phyloP scores from a whole-genome alignment of 768 basidiomycete genomes.

The Tubosaeta brunneosetosa region DNA sequence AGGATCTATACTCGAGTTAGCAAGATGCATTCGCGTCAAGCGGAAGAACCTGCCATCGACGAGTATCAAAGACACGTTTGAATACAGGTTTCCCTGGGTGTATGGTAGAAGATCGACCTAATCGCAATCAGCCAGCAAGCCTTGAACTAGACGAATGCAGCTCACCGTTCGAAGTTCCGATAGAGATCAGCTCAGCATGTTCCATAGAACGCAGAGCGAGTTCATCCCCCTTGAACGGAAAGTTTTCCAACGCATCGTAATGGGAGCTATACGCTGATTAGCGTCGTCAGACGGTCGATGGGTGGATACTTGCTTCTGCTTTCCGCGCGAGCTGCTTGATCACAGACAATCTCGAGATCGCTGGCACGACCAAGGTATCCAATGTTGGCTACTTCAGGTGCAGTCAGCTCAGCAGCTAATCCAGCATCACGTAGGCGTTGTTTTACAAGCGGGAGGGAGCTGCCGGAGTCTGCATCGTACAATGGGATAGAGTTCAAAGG shows the following conservation, averaged over 20 bases:
- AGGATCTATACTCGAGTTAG: conserved; percentile 44
- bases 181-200: conserved; percentile 79
- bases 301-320: conserved; percentile 45
- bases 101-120: conserved; percentile 80
- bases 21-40: not conserved
- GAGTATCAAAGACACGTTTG: conserved; percentile 76
- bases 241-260: conserved; percentile 72
- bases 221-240: conserved; percentile 92
- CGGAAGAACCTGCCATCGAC: conserved; percentile 54
- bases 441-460: conserved; percentile 75
- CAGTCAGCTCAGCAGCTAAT: conserved; percentile 48
- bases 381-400: conserved; percentile 54
- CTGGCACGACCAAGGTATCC: conserved; percentile 81
- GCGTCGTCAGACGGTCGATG: conserved; percentile 8
- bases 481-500: conserved; percentile 75
- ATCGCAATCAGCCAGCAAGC: not conserved
- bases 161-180: conserved; percentile 70
- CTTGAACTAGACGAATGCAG: not conserved
- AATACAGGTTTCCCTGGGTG: conserved; percentile 90
- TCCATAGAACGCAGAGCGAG: conserved; percentile 77
- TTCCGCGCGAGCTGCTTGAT: conserved; percentile 66
- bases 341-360: conserved; percentile 81
- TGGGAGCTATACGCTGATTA: conserved; percentile 52
- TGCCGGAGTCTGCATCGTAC: conserved; percentile 79
- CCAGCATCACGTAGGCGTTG: conserved; percentile 66